These are phyloP conservation scores for Scutellaria baicalensis DNA, from an alignment of 257 asterid species.

Conservation along the genomic window DNA sequence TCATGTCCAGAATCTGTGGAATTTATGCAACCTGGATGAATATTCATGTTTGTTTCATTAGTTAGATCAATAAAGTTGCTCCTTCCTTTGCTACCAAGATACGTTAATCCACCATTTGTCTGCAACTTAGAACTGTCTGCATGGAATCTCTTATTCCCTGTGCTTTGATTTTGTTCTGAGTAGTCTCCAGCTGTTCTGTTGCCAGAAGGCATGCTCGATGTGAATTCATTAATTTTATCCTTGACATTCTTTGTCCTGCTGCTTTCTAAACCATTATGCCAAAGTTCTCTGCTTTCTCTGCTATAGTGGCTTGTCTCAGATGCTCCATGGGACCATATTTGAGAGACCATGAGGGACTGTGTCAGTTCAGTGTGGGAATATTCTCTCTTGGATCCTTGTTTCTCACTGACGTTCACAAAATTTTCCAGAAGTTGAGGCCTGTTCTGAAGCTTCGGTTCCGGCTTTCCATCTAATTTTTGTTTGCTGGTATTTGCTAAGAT, in stretches of 20 bases:
- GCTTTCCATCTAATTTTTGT: conserved; percentile 19
- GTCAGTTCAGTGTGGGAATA: conserved; percentile 17
- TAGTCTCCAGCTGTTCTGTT: conserved; percentile 15
- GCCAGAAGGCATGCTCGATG: conserved; percentile 21
- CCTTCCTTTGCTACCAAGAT: conserved; percentile 16
- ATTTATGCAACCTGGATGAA: conserved; percentile 6
- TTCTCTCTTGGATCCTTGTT: conserved; percentile 34
- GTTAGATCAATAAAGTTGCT: conserved; percentile 19
- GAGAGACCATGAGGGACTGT: conserved; percentile 24
- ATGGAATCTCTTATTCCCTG: conserved; percentile 16
- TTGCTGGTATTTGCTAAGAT: conserved; percentile 26
- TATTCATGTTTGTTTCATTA: conserved; percentile 11
- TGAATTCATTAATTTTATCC: conserved; percentile 12
- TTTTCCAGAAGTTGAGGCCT: conserved; percentile 21
- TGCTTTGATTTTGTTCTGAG: conserved; percentile 21
- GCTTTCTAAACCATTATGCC: conserved; percentile 16
- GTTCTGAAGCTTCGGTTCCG: conserved; percentile 25
- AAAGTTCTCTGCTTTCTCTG: conserved; percentile 15
- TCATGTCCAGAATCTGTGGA: conserved; percentile 12
- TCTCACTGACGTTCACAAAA: conserved; percentile 4
- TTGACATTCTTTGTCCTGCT: conserved; percentile 24
- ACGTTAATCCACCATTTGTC: conserved; percentile 15
- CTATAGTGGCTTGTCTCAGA: conserved; percentile 10
- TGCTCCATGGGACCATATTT: conserved; percentile 22
- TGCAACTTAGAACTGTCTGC: conserved; percentile 21